phyloP scores from a whole-genome alignment of 345 rosid genomes.

The Salix suchowensis region DNA sequence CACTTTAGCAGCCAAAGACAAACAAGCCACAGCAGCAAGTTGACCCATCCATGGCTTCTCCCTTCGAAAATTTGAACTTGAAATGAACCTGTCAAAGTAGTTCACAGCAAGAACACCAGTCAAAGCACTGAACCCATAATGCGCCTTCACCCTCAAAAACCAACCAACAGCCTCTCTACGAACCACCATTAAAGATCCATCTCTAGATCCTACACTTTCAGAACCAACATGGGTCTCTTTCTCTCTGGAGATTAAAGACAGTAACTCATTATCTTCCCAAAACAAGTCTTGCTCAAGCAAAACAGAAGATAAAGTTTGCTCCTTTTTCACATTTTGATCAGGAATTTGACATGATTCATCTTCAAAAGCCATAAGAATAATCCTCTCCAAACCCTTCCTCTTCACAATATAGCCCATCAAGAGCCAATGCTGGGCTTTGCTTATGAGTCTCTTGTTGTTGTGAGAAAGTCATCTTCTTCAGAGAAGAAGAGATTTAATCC shows the following conservation, averaged over 20 bases:
- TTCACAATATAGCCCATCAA: conserved; percentile 65
- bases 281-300: conserved; percentile 48
- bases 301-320: conserved; percentile 36
- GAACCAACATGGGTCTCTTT: conserved; percentile 39
- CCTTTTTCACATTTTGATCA: conserved; percentile 30
- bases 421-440: conserved; percentile 34
- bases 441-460: conserved; percentile 39
- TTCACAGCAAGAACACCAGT: conserved; percentile 73
- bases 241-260: conserved; percentile 52
- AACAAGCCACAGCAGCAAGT: conserved; percentile 78
- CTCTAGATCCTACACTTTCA: conserved; percentile 20
- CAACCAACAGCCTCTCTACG: conserved; percentile 68
- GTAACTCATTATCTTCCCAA: conserved; percentile 60
- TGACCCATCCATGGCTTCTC: conserved; percentile 96
- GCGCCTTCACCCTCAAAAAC: conserved; percentile 59
- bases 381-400: conserved; percentile 49
- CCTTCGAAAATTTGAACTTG: conserved; percentile 44
- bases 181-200: conserved; percentile 38
- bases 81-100: conserved; percentile 80
- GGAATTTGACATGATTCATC: conserved; percentile 25
- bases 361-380: conserved; percentile 1
- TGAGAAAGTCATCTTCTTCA: conserved; percentile 56
- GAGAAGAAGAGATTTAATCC: conserved; percentile 43
- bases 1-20: conserved; percentile 88
- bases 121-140: conserved; percentile 58